Base-by-base conservation (phyloP, 1,139 yeast species). In the Debaryomyces fabryi region DNA sequence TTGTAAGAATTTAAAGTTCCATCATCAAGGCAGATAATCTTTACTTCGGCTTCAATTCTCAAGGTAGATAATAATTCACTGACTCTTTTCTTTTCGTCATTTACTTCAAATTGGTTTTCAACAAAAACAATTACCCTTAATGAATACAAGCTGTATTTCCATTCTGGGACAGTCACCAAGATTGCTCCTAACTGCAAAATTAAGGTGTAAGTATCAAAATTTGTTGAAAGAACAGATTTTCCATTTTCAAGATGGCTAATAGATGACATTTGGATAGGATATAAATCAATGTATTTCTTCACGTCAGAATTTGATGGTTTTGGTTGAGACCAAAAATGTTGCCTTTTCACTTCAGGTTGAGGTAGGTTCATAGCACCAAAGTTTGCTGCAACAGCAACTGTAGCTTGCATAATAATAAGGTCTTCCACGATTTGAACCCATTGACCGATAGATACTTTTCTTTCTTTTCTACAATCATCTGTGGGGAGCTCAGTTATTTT, bases 201-300 rank as follows among this genome's bases (percentile, higher is more conserved):
- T 60, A 93, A 77, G 0, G 98, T 92, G 61, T 91, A 93, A 0
- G 99, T 93, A 63, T 93, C 99, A 62, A 93, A 90, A 61, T 93
- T 93, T 0, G 96, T 89, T 0, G 96, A 86, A 52, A 86, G 64
- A 1, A 89, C 85, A 13, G 88, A 81, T 49, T 82, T 81, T 7
- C 93, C 93, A 49, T 81, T 78, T 34, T 78, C 81, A 47, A 83
- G 81, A 45, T 80, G 77, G 49, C 87, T 81, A 45, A 85, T 83
- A 0, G 96, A 93, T 5, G 96, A 85, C 97, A 93, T 93, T 60
- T 93, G 99, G 57, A 93, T 91, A 0, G 99, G 99, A 64, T 93
- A 93, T 40, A 93, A 69, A 63, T 93, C 99, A 58, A 93, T 90
- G 55, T 72, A 86, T 51, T 78, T 77, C 41, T 67, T 65, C 1